Conservation (phyloP, 2,329 filamentous ascomycete species). For the Fusarium algeriense region DNA sequence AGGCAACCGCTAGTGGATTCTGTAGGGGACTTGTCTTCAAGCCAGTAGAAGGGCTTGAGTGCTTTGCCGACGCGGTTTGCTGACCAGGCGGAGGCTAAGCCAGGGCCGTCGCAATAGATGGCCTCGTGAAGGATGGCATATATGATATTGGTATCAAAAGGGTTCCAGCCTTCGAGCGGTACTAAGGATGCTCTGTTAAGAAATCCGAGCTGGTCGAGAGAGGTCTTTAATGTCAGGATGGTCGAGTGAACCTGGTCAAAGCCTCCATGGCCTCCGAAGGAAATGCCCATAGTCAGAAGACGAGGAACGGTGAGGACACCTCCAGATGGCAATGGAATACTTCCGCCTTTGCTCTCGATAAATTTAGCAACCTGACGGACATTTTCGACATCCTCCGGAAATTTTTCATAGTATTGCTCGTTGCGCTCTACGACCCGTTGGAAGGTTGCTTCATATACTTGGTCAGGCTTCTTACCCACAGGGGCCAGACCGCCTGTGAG, state of each 20-base stretch:
- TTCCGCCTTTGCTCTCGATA: constrained; percentile 69
- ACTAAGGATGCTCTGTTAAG: constrained; percentile 79
- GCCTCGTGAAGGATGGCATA: constrained; percentile 91
- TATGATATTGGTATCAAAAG: constrained; percentile 81
- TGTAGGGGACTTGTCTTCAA: constrained; percentile 51
- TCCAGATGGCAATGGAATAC: constrained; percentile 75
- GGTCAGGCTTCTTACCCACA: constrained; percentile 75
- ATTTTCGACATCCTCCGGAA: constrained; percentile 78
- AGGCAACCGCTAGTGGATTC: constrained; percentile 63
- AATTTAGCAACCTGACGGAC: constrained; percentile 76
- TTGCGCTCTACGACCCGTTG: constrained; percentile 79
- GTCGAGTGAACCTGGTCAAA: constrained; percentile 80
- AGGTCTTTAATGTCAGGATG: constrained; percentile 76
- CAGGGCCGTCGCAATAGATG: constrained; percentile 81
- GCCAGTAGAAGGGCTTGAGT: constrained; percentile 64
- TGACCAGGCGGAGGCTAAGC: constrained; percentile 78
- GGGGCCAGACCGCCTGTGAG: constrained; percentile 87
- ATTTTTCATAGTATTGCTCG: constrained; percentile 84
- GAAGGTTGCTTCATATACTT: constrained; percentile 81
- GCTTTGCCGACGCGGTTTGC: constrained; percentile 72
- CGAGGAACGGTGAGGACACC: constrained; percentile 78
- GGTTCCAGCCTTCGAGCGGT: constrained; percentile 73
- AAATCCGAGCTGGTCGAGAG: constrained; percentile 81
- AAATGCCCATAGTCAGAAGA: constrained; percentile 81
- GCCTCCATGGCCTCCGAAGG: constrained; percentile 83